Evolutionary conservation across 352 stramenopile species (phyloP).

Genomic region (Globisporangium parvum): DNA sequence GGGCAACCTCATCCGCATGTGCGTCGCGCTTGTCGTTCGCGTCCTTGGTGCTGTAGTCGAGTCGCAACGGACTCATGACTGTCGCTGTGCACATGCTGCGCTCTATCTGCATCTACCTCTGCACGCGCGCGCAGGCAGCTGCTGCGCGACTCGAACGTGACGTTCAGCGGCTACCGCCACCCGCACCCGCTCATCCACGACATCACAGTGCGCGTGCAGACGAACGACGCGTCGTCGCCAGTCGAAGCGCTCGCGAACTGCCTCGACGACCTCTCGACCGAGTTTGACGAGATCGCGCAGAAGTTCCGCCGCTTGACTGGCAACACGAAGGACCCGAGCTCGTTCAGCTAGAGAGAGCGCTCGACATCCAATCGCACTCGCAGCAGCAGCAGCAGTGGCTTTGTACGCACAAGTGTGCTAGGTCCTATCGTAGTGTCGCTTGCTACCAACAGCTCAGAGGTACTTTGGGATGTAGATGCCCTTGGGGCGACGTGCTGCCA

Average conservation of each 20-base stretch:
- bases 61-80: background rate
- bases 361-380: no score
- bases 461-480: slow-evolving; percentile 15
- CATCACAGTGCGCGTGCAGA: slow-evolving; percentile 93
- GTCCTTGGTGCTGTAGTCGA: no score
- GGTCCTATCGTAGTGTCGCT: background rate
- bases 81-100: background rate
- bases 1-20: slow-evolving; percentile 97
- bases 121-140: slow-evolving; percentile 59
- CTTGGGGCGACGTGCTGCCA: background rate
- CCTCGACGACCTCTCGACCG: slow-evolving; percentile 80
- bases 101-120: background rate
- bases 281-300: slow-evolving; percentile 83
- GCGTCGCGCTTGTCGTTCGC: no score
- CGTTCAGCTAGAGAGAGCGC: slow-evolving; percentile 80
- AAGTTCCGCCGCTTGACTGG: slow-evolving; percentile 77
- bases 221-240: slow-evolving; percentile 77
- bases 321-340: slow-evolving; percentile 80
- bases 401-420: background rate
- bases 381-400: background rate
- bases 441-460: background rate
- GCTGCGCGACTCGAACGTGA: slow-evolving; percentile 82
- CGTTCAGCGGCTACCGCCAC: slow-evolving; percentile 94
- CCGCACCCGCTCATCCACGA: slow-evolving; percentile 96
- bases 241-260: slow-evolving; percentile 78